Percentiles rank a stretch among this genome's conserved stretches.
phyloP scores from a whole-genome alignment of 495 filamentous ascomycete species.

The Cryomyces minteri region DNA sequence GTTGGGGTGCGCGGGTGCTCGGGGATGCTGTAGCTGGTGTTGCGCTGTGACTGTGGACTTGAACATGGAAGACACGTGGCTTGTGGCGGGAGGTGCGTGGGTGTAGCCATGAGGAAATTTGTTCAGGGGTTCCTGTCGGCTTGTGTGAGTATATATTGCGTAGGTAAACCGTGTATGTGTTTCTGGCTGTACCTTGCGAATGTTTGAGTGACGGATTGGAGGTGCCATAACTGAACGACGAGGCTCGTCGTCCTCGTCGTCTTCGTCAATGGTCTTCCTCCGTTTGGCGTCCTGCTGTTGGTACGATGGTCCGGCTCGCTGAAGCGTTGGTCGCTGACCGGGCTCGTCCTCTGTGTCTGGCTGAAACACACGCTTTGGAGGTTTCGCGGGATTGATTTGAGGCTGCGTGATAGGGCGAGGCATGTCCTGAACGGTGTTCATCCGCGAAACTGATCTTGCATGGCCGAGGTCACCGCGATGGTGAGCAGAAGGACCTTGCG shows the following conservation, averaged over 20 bases:
- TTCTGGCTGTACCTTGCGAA: slow-evolving; percentile 45
- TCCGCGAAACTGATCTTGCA: slow-evolving; percentile 31
- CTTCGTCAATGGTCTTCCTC: slow-evolving; percentile 35
- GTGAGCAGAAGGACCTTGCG: slow-evolving; percentile 10
- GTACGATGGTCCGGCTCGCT: slow-evolving; percentile 27
- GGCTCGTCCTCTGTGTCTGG: slow-evolving; percentile 31
- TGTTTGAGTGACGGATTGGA: slow-evolving; percentile 64
- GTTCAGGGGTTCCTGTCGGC: slow-evolving; percentile 28
- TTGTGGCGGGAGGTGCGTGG: slow-evolving; percentile 31
- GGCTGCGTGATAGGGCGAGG: slow-evolving; percentile 29
- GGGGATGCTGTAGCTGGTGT: slow-evolving; percentile 31
- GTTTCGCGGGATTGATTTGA: slow-evolving; percentile 43
- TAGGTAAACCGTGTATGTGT: neutral
- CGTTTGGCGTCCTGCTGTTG: slow-evolving; percentile 37
- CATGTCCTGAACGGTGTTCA: slow-evolving; percentile 33
- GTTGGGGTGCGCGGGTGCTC: slow-evolving; percentile 43
- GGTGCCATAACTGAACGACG: slow-evolving; percentile 45
- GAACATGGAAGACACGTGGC: slow-evolving; percentile 22
- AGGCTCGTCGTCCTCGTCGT: slow-evolving; percentile 25
- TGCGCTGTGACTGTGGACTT: slow-evolving; percentile 24
- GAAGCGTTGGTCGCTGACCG: slow-evolving; percentile 12
- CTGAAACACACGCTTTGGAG: slow-evolving; percentile 39
- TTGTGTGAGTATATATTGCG: neutral
- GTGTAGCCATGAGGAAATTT: slow-evolving; percentile 45
- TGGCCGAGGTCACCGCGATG: slow-evolving; percentile 31